A percentile compares a stretch with the other conserved stretches of the same genome.
These are phyloP conservation scores for Coccinonectria pachysandricola DNA, from an alignment of 2,329 filamentous ascomycete genomes.

Conservation along the genomic window DNA sequence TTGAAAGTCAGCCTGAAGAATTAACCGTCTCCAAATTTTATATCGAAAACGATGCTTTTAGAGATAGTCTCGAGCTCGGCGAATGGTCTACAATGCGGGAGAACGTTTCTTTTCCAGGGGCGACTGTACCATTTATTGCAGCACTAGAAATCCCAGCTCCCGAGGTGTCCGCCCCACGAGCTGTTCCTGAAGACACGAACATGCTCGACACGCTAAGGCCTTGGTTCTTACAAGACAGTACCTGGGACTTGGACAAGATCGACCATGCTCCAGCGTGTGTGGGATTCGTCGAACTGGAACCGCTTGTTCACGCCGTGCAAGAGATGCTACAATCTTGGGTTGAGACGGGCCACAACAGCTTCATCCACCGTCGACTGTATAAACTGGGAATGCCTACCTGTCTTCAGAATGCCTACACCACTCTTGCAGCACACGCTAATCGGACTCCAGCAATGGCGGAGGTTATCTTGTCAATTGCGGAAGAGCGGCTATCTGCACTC, in stretches of 20 bases:
- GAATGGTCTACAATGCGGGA: not conserved
- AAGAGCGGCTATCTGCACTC: conserved; percentile 9
- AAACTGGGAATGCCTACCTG: conserved; percentile 12
- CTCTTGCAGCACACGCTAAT: conserved; percentile 14
- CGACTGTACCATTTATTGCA: not conserved
- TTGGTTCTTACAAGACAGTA: conserved; percentile 11
- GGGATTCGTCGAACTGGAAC: conserved; percentile 11
- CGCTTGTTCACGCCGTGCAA: conserved; percentile 15
- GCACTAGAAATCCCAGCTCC: not conserved
- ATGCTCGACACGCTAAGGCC: not conserved
- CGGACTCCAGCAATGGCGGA: conserved; percentile 17
- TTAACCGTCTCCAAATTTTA: not conserved
- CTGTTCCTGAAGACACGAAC: not conserved
- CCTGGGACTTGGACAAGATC: conserved; percentile 5
- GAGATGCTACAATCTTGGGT: conserved; percentile 1
- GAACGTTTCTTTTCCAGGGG: not conserved
- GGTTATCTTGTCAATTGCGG: conserved; percentile 15
- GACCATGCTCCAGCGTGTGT: conserved; percentile 6
- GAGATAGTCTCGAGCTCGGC: not conserved
- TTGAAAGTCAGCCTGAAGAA: not conserved
- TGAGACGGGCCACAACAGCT: conserved; percentile 12
- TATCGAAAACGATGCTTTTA: not conserved
- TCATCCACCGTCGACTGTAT: conserved; percentile 21
- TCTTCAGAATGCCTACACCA: conserved; percentile 20
- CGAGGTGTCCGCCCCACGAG: not conserved